Base-by-base conservation (phyloP, 2,329 filamentous ascomycete genomes). In the Talaromyces sp. region DNA sequence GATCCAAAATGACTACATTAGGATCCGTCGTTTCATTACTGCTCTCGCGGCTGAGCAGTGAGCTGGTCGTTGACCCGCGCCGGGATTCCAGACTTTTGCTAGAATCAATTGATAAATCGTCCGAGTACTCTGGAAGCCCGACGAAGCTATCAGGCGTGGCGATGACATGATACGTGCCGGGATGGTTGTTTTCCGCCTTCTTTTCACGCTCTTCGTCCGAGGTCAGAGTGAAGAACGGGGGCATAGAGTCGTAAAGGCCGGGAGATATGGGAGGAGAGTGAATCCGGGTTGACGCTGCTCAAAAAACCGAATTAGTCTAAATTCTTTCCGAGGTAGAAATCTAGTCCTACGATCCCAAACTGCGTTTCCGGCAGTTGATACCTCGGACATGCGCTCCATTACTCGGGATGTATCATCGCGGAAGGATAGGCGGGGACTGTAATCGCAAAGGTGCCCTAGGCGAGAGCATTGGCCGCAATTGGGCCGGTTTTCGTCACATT, bases 121-220 rank as follows among this genome's bases (percentile, higher is more conserved):
- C 73, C 64, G 72, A 74, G 67, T 84, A 84, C 65, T 85, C 82
- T 4, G 82, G 80, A 9, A 82, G 70, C 32, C 77, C 73, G 28
- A 76, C 73, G 66, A 86, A 86, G 69, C 81, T 85, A 17, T 79
- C 76, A 5, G 80, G 82, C 47, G 83, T 82, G 59, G 81, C 78
- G 22, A 85, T 74, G 22, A 86, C 81, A 67, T 81, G 77, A 68
- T 81, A 86, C 1, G 82, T 84, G 17, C 84, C 84, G 1, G 84
- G 83, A 36, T 71, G 72, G 42, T 76, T 75, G 8, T 72, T 72
- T 57, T 81, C 77, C 17, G 84, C 84, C 68, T 86, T 86, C 62
- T 74, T 78, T 68, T 86, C 84, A 47, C 84, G 76, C 30, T 86
- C 84, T 65, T 85, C 83, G 63, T 86, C 84, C 30, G 77, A 84